These are phyloP conservation scores for Phytopythium boreale DNA, from an alignment of 352 stramenopile species.

Conservation along the genomic window DNA sequence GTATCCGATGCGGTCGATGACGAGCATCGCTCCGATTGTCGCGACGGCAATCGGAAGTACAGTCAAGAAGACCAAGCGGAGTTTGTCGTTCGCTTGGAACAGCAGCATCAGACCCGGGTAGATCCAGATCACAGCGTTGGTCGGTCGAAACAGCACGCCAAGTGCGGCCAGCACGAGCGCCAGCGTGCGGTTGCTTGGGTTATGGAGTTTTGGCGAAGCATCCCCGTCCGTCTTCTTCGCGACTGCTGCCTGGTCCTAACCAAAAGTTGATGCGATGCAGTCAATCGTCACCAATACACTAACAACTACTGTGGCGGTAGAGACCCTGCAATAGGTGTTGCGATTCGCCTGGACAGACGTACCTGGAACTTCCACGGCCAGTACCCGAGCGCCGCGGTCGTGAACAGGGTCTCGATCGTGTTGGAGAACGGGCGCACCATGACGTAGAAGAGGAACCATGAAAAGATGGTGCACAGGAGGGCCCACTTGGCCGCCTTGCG, in stretches of 20 bases:
- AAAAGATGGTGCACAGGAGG: constrained; percentile 71
- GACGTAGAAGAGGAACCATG: constrained; percentile 86
- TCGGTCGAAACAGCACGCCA: constrained; percentile 80
- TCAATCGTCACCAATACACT: neutral
- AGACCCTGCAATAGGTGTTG: no score
- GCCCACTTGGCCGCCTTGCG: constrained; percentile 60
- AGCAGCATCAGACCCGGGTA: constrained; percentile 61
- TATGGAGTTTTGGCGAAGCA: constrained; percentile 17
- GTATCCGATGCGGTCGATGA: constrained; percentile 77
- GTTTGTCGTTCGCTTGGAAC: constrained; percentile 37
- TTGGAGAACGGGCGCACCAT: constrained; percentile 88
- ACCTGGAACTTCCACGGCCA: constrained; percentile 82
- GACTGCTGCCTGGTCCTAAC: constrained; percentile 14
- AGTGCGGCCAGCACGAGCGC: constrained; percentile 59
- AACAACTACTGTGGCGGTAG: neutral
- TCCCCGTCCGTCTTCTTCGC: constrained; percentile 36
- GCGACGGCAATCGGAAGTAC: constrained; percentile 61
- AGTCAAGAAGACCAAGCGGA: constrained; percentile 33
- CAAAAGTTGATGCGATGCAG: neutral
- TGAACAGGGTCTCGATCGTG: constrained; percentile 80
- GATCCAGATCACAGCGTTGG: constrained; percentile 75
- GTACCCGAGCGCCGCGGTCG: constrained; percentile 59
- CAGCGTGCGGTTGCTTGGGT: constrained; percentile 25
- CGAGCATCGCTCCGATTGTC: constrained; percentile 53
- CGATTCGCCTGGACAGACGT: neutral